Conservation (phyloP, 2,329 filamentous ascomycete species). For the Pezicula neosporulosa region DNA sequence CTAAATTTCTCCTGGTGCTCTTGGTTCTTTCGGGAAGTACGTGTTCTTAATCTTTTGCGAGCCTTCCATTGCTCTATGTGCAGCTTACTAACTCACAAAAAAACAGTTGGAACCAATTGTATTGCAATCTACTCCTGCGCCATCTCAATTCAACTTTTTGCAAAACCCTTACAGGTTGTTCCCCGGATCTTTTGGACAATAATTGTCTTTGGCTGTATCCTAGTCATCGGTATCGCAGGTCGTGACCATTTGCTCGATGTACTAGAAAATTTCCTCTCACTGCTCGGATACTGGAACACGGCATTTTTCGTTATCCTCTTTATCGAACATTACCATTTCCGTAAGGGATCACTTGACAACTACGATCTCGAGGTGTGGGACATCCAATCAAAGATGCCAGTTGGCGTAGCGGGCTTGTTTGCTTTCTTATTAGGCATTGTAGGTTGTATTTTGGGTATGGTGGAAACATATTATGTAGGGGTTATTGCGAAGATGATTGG, state of each 20-base stretch:
- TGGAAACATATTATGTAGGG: constrained; percentile 52
- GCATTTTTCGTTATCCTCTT: constrained; percentile 45
- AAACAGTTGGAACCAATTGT: not conserved
- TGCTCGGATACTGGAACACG: constrained; percentile 48
- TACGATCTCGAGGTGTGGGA: constrained; percentile 50
- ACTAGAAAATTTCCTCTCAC: constrained; percentile 42
- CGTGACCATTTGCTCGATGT: constrained; percentile 39
- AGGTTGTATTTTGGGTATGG: constrained; percentile 55
- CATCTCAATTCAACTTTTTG: constrained; percentile 37
- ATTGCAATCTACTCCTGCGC: constrained; percentile 34
- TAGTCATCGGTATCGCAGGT: constrained; percentile 41
- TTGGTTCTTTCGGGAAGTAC: constrained; percentile 32
- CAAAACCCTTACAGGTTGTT: constrained; percentile 37
- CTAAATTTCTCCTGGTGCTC: constrained; percentile 35
- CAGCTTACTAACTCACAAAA: not conserved
- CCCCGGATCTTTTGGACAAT: constrained; percentile 46
- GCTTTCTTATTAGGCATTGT: constrained; percentile 42
- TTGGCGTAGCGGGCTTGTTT: constrained; percentile 38
- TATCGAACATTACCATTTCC: constrained; percentile 45
- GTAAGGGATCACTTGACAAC: constrained; percentile 24
- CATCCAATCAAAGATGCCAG: constrained; percentile 36
- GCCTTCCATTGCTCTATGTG: not conserved
- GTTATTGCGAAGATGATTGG: constrained; percentile 41
- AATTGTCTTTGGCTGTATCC: constrained; percentile 40
- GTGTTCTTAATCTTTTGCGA: not conserved